phyloP scores from a whole-genome alignment of 164 flowering plant species.

The Tinospora cordifolia region DNA sequence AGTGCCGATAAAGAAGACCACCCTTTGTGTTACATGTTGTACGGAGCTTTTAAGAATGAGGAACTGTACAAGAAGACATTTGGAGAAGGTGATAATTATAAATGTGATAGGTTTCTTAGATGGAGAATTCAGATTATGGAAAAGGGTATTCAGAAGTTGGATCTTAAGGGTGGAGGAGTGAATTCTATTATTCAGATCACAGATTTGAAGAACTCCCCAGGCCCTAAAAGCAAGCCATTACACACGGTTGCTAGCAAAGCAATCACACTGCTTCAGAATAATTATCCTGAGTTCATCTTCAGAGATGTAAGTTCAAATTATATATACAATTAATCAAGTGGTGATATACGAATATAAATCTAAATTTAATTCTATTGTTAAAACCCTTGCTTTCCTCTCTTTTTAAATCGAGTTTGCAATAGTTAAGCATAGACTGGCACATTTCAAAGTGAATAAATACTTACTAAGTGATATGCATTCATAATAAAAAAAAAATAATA shows the following conservation, averaged over 20 bases:
- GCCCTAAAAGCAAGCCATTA: conserved; percentile 38
- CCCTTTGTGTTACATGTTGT: conserved; percentile 43
- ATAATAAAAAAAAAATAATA: too few relatives aligned
- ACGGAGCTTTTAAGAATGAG: conserved; percentile 36
- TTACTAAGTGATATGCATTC: too few relatives aligned
- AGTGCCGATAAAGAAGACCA: conserved; percentile 52
- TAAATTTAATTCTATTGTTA: too few relatives aligned
- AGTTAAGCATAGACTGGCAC: too few relatives aligned
- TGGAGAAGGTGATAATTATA: conserved; percentile 21
- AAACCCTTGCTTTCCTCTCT: too few relatives aligned
- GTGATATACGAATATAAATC: too few relatives aligned
- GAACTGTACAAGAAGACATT: conserved; percentile 24
- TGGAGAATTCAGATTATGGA: conserved; percentile 58
- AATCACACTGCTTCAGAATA: conserved; percentile 33
- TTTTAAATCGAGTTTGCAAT: too few relatives aligned
- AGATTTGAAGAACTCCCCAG: conserved; percentile 55
- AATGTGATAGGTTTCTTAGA: conserved; percentile 27
- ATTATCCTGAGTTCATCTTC: conserved; percentile 63
- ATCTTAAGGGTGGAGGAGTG: conserved; percentile 39
- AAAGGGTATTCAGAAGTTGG: conserved; percentile 34
- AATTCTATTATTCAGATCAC: conserved; percentile 47
- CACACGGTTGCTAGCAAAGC: conserved; percentile 25
- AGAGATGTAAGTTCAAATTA: conserved; percentile 40
- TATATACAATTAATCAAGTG: too few relatives aligned
- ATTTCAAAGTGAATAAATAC: too few relatives aligned